Conservation (phyloP, 2,329 filamentous ascomycete species). For the Meredithiella fracta region DNA sequence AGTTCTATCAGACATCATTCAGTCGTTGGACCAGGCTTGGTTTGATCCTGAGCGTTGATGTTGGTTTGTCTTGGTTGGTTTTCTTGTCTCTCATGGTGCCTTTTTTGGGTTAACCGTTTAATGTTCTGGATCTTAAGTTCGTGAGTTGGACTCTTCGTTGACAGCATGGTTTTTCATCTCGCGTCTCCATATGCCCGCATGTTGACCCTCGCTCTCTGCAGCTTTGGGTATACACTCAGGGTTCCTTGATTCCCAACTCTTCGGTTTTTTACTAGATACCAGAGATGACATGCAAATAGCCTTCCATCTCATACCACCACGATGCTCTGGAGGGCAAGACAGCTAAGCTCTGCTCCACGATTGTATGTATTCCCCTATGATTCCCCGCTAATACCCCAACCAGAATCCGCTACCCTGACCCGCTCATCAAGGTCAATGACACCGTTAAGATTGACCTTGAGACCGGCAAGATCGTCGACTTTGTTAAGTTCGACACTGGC, state of each 20-base stretch:
- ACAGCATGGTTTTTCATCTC: neutral
- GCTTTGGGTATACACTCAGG: conserved; percentile 21
- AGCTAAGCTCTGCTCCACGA: conserved; percentile 21
- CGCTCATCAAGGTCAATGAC: conserved; percentile 98
- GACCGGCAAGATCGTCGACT: conserved; percentile 96
- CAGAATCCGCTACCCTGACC: conserved; percentile 99
- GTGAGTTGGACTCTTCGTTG: conserved; percentile 5
- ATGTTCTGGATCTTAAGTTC: neutral
- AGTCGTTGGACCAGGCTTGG: conserved; percentile 99
- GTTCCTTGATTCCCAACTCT: conserved; percentile 21
- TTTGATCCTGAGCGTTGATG: conserved; percentile 34
- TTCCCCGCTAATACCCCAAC: conserved; percentile 25
- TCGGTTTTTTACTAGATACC: neutral
- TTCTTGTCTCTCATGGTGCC: neutral
- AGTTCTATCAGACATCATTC: conserved; percentile 97
- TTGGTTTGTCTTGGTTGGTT: conserved; percentile 1
- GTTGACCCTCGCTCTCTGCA: neutral
- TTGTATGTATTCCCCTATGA: conserved; percentile 31
- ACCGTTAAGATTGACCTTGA: conserved; percentile 97
- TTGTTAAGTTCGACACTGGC: conserved; percentile 97
- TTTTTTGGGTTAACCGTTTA: neutral
- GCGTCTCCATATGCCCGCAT: conserved; percentile 1
- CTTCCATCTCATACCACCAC: neutral
- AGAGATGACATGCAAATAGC: neutral
- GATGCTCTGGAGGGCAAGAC: neutral